Base-by-base conservation (phyloP, 169 alveolate species). In the Plasmodium reichenowi region DNA sequence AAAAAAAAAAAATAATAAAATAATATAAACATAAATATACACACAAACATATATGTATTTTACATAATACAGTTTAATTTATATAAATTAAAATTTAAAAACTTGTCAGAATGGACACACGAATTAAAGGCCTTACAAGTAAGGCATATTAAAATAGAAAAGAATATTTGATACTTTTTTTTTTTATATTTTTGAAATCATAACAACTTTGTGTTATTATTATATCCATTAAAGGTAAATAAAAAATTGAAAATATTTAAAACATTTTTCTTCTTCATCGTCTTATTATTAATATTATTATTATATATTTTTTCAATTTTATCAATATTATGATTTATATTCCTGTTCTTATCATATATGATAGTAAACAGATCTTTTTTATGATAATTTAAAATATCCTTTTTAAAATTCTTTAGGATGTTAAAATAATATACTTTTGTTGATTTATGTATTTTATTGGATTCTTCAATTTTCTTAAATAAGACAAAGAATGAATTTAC, bases 391-490 rank as follows among this genome's bases (percentile, higher is more conserved):
- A 63, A 68, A 22, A 83, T 38, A 50, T 24, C 24, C 48, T 48
- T 13, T 17, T 70, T 83, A 71, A 83, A 56, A 22, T 47, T 45
- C 17, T 43, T 8, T 15, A 83, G 71, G 9, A 63, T 15, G 13
- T 62, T 22, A 13, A 17, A 58, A 58, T 45, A 62, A 22, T 32
- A 22, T 20, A 54, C 9, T 29, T 5, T 43, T 20, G 62, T 83
- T 48, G 63, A 26, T 17, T 22, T 48, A 24, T 63, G 32, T 26
- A 68, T 45, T 26, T 68, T 68, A 15, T 70, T 58, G 15, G 22
- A 20, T 50, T 13, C 71, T 43, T 47, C 62, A 62, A 83, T 20
- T 68, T 68, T 83, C 24, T 70, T 83, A 56, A 83, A 12, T 63
- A 71, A 13, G 15, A 24, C 50, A 22, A 71, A 38, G 15, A 83